These are phyloP conservation scores for Datura wrightii DNA, from an alignment of 257 asterid genomes.

Conservation along the genomic window DNA sequence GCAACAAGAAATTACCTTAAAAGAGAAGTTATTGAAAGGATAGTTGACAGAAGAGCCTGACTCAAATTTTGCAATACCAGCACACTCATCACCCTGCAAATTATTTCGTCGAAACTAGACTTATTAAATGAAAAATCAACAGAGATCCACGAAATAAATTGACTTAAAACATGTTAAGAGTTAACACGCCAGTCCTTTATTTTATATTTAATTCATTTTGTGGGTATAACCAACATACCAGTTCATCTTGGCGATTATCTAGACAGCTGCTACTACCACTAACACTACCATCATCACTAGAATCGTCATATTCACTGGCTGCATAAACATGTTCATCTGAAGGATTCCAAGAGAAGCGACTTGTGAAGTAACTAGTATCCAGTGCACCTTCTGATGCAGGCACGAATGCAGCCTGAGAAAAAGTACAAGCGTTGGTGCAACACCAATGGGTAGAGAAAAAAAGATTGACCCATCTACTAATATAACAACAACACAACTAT, in stretches of 20 bases:
- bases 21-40: constrained; percentile 96
- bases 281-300: constrained; percentile 86
- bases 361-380: constrained; percentile 95
- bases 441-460: background rate
- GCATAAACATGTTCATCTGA: constrained; percentile 90
- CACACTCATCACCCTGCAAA: constrained; percentile 77
- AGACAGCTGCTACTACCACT: constrained; percentile 89
- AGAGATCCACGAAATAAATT: background rate
- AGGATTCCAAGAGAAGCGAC: constrained; percentile 93
- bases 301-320: constrained; percentile 83
- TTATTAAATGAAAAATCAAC: constrained; percentile 10
- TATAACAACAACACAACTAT: background rate
- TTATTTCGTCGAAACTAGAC: constrained; percentile 27
- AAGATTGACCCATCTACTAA: background rate
- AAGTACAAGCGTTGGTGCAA: constrained; percentile 14
- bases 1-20: constrained; percentile 65
- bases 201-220: background rate
- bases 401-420: constrained; percentile 84
- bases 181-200: background rate
- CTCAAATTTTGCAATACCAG: constrained; percentile 66
- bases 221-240: constrained; percentile 50
- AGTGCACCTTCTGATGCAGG: constrained; percentile 93
- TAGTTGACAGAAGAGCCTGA: constrained; percentile 74
- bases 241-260: constrained; percentile 90
- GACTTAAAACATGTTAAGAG: background rate